phyloP scores from a whole-genome alignment of 2,329 filamentous ascomycete species.

The Rutstroemia sp. region DNA sequence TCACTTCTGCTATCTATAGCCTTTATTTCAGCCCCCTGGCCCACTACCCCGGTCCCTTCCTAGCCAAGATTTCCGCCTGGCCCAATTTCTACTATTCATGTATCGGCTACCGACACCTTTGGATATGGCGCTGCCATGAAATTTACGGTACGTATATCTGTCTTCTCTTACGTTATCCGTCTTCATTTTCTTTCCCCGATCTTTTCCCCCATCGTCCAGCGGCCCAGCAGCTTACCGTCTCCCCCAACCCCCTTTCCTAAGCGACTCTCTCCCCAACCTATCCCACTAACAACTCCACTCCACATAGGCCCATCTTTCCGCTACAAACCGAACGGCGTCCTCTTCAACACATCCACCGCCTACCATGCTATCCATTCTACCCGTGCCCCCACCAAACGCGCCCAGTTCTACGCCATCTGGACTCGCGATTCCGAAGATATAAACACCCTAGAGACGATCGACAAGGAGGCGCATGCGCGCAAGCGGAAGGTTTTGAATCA shows the following conservation, averaged over 20 bases:
- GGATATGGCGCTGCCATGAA: constrained; percentile 28
- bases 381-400: background rate
- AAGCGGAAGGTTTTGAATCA: background rate
- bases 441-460: background rate
- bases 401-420: background rate
- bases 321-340: background rate
- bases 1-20: constrained; percentile 7
- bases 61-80: constrained; percentile 24
- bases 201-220: too few relatives aligned
- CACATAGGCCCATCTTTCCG: background rate
- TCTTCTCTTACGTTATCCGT: background rate
- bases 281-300: background rate
- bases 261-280: too few relatives aligned
- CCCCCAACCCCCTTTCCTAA: too few relatives aligned
- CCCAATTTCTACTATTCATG: constrained; percentile 28
- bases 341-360: background rate
- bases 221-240: too few relatives aligned
- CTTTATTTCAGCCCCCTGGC: constrained; percentile 9
- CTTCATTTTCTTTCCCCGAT: background rate
- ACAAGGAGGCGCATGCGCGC: background rate
- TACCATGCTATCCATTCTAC: background rate
- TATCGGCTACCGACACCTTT: constrained; percentile 28
- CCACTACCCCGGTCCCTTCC: constrained; percentile 14
- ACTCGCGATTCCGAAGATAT: background rate
- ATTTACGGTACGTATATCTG: constrained; percentile 32